These are phyloP conservation scores for Colletotrichum sp. DNA, from an alignment of 2,329 filamentous ascomycete genomes.

Conservation along the genomic window DNA sequence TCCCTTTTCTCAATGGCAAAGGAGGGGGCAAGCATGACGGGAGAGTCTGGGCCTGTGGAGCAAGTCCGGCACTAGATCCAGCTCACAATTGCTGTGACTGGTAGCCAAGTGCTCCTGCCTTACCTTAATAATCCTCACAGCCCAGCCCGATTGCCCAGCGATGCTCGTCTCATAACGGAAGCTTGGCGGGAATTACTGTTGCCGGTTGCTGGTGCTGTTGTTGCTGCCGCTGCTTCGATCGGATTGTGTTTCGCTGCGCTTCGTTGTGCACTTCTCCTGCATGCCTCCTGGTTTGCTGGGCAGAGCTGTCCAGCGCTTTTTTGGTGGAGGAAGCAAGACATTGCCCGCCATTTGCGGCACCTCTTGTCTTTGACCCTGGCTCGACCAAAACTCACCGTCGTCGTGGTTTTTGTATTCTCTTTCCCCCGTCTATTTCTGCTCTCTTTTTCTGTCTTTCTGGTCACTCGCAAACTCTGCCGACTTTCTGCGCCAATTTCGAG, in stretches of 20 bases:
- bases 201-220: neutral
- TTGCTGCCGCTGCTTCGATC: neutral
- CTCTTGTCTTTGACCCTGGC: neutral
- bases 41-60: conserved; percentile 13
- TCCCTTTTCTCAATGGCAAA: neutral
- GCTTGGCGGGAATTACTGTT: neutral
- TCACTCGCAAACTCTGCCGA: neutral
- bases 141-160: neutral
- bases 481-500: neutral
- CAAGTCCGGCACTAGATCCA: conserved; percentile 6
- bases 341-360: neutral
- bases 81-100: neutral
- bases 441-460: neutral
- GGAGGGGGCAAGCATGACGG: neutral
- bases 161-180: neutral
- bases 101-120: neutral
- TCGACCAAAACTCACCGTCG: neutral
- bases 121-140: conserved; percentile 14
- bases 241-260: neutral
- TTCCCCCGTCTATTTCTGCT: neutral
- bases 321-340: neutral
- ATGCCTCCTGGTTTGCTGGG: neutral
- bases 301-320: neutral
- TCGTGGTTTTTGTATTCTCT: neutral
- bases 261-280: neutral